Evolutionary conservation across 2,329 filamentous ascomycete genomes (phyloP).

Genomic region (Aspergillus caelatus): DNA sequence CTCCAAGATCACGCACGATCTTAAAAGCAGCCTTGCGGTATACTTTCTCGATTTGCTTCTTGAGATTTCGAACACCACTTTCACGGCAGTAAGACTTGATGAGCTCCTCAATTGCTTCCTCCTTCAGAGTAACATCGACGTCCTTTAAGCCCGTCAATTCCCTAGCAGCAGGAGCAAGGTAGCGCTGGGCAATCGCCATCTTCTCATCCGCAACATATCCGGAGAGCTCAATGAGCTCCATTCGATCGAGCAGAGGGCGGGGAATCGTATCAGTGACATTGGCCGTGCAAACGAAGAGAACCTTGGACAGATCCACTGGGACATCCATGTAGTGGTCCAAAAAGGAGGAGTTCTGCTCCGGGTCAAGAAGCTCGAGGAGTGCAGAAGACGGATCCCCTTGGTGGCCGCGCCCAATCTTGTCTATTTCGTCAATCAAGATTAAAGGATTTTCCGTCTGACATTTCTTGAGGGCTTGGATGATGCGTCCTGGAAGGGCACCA

Average conservation of each 20-base stretch:
- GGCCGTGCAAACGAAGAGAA: slow-evolving; percentile 96
- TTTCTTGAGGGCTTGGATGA: slow-evolving; percentile 98
- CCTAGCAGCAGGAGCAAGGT: slow-evolving; percentile 91
- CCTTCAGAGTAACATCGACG: slow-evolving; percentile 82
- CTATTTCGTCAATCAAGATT: slow-evolving; percentile 94
- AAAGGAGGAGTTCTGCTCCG: slow-evolving; percentile 97
- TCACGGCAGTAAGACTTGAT: slow-evolving; percentile 99
- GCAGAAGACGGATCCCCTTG: slow-evolving; percentile 96
- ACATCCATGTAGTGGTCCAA: slow-evolving; percentile 99
- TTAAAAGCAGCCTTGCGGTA: slow-evolving; percentile 96
- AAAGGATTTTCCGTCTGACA: slow-evolving; percentile 98
- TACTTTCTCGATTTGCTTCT: slow-evolving; percentile 99
- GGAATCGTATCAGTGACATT: slow-evolving; percentile 99
- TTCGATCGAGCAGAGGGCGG: slow-evolving; percentile 87
- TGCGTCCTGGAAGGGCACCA: slow-evolving; percentile 89
- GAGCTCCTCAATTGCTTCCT: slow-evolving; percentile 88
- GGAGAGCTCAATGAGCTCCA: slow-evolving; percentile 96
- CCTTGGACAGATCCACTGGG: slow-evolving; percentile 94
- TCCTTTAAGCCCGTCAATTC: slow-evolving; percentile 88
- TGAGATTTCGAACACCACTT: slow-evolving; percentile 93
- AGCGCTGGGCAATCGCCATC: slow-evolving; percentile 94
- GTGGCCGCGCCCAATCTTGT: slow-evolving; percentile 96
- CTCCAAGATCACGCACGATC: slow-evolving; percentile 92
- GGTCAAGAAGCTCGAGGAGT: slow-evolving; percentile 88
- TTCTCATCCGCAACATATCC: slow-evolving; percentile 98